Percentiles rank a stretch among this genome's conserved stretches.
Conservation (phyloP, 208 protist genomes). For the Acanthamoeba castellanii region DNA sequence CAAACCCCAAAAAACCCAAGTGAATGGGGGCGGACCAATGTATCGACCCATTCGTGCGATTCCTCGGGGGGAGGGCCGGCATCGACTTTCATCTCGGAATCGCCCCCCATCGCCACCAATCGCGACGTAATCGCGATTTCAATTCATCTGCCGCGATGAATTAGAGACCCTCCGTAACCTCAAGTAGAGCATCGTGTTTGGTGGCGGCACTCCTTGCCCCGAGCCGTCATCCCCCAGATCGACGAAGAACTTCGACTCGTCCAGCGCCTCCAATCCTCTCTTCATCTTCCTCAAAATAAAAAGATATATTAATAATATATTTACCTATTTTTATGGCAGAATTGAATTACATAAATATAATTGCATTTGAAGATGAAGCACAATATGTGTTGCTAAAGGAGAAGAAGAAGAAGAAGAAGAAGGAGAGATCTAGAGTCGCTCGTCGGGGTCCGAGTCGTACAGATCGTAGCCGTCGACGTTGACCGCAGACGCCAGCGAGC, state of each 20-base stretch:
- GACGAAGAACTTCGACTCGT: too few relatives aligned
- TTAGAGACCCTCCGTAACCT: slow-evolving; percentile 45
- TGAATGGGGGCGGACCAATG: not conserved
- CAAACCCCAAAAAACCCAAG: too few relatives aligned
- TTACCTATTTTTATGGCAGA: too few relatives aligned
- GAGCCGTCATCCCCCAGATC: too few relatives aligned
- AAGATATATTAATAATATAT: too few relatives aligned
- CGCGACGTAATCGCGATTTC: not conserved
- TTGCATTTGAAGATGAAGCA: not conserved
- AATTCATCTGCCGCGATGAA: slow-evolving; percentile 44
- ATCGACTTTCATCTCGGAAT: not conserved
- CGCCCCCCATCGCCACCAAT: not conserved
- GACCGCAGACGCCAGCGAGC: not conserved
- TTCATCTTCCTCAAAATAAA: too few relatives aligned
- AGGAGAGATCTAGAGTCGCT: not conserved
- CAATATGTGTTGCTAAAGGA: not conserved
- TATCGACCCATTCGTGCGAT: not conserved
- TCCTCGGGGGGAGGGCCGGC: too few relatives aligned
- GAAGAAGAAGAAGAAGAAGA: too few relatives aligned
- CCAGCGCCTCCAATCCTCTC: too few relatives aligned
- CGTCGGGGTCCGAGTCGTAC: not conserved
- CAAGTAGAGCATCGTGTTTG: slow-evolving; percentile 11
- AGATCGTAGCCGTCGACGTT: slow-evolving; percentile 14
- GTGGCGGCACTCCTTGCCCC: too few relatives aligned
- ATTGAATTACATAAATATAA: too few relatives aligned